A percentile compares a stretch with the other conserved stretches of the same genome.
Conservation (phyloP, 495 filamentous ascomycete genomes). For the Parmelia sp. region DNA sequence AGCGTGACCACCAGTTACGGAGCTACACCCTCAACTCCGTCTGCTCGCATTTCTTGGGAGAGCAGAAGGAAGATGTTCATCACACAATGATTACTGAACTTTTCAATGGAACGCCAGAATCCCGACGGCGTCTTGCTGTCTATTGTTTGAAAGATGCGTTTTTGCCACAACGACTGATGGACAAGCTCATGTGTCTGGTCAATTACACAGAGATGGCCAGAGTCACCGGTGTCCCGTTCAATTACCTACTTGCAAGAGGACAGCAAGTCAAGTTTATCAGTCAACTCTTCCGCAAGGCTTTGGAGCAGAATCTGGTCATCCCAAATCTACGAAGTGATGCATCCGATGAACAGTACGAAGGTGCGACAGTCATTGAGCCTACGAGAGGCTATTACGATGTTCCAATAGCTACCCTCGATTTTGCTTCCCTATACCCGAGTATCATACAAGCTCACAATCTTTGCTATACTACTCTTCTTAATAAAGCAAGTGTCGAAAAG, state of each 20-base stretch:
- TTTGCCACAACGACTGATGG: slow-evolving; percentile 87
- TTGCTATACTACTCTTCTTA: slow-evolving; percentile 92
- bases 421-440: slow-evolving; percentile 94
- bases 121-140: slow-evolving; percentile 79
- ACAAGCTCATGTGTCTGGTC: slow-evolving; percentile 93
- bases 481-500: slow-evolving; percentile 69
- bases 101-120: slow-evolving; percentile 90
- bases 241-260: slow-evolving; percentile 82
- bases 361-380: slow-evolving; percentile 96
- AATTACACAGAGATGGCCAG: slow-evolving; percentile 99
- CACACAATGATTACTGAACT: slow-evolving; percentile 98
- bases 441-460: slow-evolving; percentile 99
- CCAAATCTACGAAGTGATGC: slow-evolving; percentile 66
- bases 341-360: slow-evolving; percentile 84
- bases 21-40: slow-evolving; percentile 98
- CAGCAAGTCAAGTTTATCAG: slow-evolving; percentile 98
- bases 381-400: slow-evolving; percentile 86
- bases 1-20: slow-evolving; percentile 87
- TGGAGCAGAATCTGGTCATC: slow-evolving; percentile 87
- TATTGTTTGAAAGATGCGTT: slow-evolving; percentile 99
- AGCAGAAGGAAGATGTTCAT: slow-evolving; percentile 99
- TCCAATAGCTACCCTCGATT: slow-evolving; percentile 96
- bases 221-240: slow-evolving; percentile 97
- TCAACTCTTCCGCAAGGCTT: slow-evolving; percentile 90
- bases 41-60: slow-evolving; percentile 89